phyloP scores from a whole-genome alignment of 2,329 filamentous ascomycete species.

The Aspergillus puulaauensis region DNA sequence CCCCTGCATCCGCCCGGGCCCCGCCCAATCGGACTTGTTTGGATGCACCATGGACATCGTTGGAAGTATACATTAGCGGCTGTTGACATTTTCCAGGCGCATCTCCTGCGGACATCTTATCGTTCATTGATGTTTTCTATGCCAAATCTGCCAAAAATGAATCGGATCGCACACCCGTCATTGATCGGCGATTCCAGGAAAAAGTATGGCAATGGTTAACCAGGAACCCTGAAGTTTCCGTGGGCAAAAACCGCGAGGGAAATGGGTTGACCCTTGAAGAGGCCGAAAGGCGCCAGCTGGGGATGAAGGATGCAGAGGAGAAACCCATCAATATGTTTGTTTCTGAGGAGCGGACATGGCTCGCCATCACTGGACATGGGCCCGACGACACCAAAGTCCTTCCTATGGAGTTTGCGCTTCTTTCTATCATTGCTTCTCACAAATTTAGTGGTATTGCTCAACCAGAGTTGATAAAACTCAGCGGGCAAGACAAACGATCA shows the following conservation, averaged over 20 bases:
- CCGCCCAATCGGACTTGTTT: not conserved
- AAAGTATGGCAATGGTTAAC: constrained; percentile 60
- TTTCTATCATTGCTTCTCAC: constrained; percentile 59
- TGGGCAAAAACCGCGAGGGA: constrained; percentile 44
- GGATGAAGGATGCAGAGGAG: constrained; percentile 2
- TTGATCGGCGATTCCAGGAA: constrained; percentile 54
- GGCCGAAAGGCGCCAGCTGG: constrained; percentile 28
- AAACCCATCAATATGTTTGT: constrained; percentile 45
- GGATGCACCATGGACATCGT: not conserved
- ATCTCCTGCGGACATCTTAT: constrained; percentile 34
- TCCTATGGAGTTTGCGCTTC: constrained; percentile 54
- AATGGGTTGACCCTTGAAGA: constrained; percentile 43
- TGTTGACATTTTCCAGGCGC: constrained; percentile 28
- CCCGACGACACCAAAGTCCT: constrained; percentile 56
- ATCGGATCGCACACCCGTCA: constrained; percentile 22
- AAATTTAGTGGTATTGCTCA: constrained; percentile 58
- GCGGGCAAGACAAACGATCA: constrained; percentile 65
- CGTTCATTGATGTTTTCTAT: constrained; percentile 39
- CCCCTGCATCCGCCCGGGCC: constrained; percentile 10
- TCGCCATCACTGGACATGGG: constrained; percentile 59
- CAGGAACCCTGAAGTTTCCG: constrained; percentile 55
- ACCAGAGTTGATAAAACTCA: constrained; percentile 53
- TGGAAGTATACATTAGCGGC: not conserved
- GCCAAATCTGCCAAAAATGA: constrained; percentile 20
- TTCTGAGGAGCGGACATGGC: constrained; percentile 58